phyloP scores from a whole-genome alignment of 2,329 filamentous ascomycete genomes.

The Monosporascus cannonballus region DNA sequence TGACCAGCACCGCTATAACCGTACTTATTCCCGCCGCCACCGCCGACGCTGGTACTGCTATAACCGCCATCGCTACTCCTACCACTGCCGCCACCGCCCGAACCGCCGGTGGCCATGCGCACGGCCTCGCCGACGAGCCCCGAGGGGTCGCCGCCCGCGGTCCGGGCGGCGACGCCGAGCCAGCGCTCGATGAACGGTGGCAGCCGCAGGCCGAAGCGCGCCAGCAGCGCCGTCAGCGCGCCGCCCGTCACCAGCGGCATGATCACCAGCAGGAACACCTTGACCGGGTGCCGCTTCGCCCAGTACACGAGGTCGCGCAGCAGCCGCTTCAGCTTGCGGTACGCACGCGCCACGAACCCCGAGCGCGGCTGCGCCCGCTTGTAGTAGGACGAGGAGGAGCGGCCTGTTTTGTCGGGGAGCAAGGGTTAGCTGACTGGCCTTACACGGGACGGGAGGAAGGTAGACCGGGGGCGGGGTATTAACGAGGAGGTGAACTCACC shows the following conservation, averaged over 20 bases:
- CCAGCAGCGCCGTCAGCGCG: slow-evolving; percentile 69
- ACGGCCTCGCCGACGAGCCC: slow-evolving; percentile 51
- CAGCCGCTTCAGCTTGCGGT: slow-evolving; percentile 71
- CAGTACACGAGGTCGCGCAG: slow-evolving; percentile 77
- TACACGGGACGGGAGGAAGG: not conserved
- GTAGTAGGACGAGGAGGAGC: slow-evolving; percentile 58
- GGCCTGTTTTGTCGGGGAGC: slow-evolving; percentile 27
- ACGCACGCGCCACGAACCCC: slow-evolving; percentile 68
- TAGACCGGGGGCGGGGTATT: not conserved
- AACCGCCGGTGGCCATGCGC: slow-evolving; percentile 39
- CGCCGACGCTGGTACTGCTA: not conserved
- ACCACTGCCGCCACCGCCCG: slow-evolving; percentile 16
- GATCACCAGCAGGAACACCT: slow-evolving; percentile 81
- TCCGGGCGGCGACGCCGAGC: slow-evolving; percentile 47
- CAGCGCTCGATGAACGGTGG: slow-evolving; percentile 57
- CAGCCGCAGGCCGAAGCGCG: slow-evolving; percentile 71
- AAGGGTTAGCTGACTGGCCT: not conserved
- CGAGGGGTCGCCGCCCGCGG: slow-evolving; percentile 39
- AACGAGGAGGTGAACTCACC: slow-evolving; percentile 12
- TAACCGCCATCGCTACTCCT: slow-evolving; percentile 6
- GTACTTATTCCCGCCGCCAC: not conserved
- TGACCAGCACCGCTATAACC: not conserved
- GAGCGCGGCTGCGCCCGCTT: slow-evolving; percentile 70
- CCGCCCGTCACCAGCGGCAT: slow-evolving; percentile 84
- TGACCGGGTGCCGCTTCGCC: slow-evolving; percentile 75